Evolutionary conservation across 73 alveolate genomes (phyloP).

Genomic region (Paramecium tetraurelia): DNA sequence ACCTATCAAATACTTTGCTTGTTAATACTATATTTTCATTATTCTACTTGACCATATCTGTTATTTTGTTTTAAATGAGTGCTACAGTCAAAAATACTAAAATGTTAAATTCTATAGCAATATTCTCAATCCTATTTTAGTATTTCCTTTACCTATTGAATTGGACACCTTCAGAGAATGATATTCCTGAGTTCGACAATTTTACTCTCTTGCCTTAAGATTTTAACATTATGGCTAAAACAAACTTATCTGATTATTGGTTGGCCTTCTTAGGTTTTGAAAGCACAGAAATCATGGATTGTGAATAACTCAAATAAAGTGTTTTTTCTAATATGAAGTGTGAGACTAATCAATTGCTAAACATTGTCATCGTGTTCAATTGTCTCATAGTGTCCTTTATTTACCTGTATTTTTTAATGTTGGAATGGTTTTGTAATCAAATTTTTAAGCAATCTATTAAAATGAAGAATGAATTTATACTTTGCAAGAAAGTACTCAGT

Average conservation of each 20-base stretch:
- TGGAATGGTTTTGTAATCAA: slow-evolving; percentile 7
- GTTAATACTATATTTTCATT: slow-evolving; percentile 16
- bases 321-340: background rate
- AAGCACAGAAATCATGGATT: background rate
- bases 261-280: slow-evolving; percentile 4
- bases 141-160: background rate
- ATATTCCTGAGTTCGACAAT: background rate
- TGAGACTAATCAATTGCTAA: background rate
- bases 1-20: background rate
- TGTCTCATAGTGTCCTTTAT: background rate
- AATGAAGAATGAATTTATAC: background rate
- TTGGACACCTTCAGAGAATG: background rate
- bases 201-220: background rate
- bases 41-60: background rate
- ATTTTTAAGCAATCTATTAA: background rate
- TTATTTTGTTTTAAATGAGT: background rate
- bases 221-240: background rate
- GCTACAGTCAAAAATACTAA: background rate
- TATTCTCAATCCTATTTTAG: slow-evolving; percentile 17
- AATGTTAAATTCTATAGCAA: slow-evolving; percentile 3
- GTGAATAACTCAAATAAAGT: background rate
- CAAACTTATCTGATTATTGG: slow-evolving; percentile 3
- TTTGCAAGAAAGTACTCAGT: background rate
- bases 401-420: background rate
- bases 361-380: slow-evolving; percentile 1